Base-by-base conservation (phyloP, 768 basidiomycete genomes). In the Rhodosporidiobolus odoratus region DNA sequence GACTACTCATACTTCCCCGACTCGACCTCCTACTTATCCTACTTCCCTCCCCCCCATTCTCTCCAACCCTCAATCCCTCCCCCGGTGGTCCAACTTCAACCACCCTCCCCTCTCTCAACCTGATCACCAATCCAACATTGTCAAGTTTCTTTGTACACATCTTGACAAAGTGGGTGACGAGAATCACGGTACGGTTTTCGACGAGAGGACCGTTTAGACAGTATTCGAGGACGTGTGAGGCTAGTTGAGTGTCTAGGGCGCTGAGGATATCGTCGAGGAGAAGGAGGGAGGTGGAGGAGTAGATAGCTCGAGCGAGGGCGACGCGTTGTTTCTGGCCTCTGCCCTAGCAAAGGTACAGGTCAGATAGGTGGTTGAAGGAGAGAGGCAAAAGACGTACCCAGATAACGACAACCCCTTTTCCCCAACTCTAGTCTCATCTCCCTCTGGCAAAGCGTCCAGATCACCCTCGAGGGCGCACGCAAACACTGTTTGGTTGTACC, bases 221-320 rank as follows among this genome's bases (percentile, higher is more conserved):
- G 57, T 83, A 72, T 32, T 76, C 68, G 75, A 79, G 76, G 61
- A 82, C 76, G 38, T 79, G 79, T 6, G 92, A 88, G 0, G 88
- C 32, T 9, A 35, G 88, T 69, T 88, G 88, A 84, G 88, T 87
- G 61, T 76, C 76, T 37, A 77, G 73, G 9, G 76, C 75, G 23
- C 67, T 58, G 0, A 77, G 54, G 52, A 73, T 69, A 27, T 75
- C 74, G 43, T 75, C 74, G 53, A 75, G 68, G 3, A 75, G 57
- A 32, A 75, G 64, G 34, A 65, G 47, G 48, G 59, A 89, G 4
- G 91, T 90, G 9, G 91, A 85, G 68, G 91, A 91, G 79, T 95
- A 93, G 23, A 95, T 87, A 12, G 92, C 92, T 43, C 92, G 87
- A 50, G 90, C 88, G 30, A 89, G 81, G 0, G 87, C 88, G 17